These are phyloP conservation scores for Alternaria arbusti DNA, from an alignment of 2,329 filamentous ascomycete genomes.

Conservation along the genomic window DNA sequence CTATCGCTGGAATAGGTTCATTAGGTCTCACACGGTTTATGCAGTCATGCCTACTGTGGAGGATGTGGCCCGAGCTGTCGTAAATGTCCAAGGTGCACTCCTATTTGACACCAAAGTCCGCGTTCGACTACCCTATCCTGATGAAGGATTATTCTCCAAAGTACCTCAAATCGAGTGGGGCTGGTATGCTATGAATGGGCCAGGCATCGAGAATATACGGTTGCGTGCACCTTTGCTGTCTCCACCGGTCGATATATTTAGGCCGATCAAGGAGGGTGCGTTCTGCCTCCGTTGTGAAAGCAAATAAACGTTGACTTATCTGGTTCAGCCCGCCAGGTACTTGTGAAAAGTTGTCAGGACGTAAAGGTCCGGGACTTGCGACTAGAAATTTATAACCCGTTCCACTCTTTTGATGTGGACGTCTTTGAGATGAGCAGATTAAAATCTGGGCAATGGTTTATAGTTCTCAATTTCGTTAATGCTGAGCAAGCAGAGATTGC, in stretches of 20 bases:
- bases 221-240: background rate
- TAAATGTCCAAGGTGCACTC: background rate
- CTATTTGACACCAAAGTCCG: background rate
- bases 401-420: background rate
- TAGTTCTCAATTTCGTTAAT: background rate
- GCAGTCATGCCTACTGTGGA: background rate
- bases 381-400: background rate
- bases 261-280: background rate
- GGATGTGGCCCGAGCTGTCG: background rate
- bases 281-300: background rate
- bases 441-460: background rate
- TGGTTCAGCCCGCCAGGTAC: background rate
- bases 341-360: background rate
- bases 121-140: background rate
- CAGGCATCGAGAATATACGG: background rate
- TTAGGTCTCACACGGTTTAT: background rate
- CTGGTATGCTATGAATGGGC: background rate
- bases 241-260: background rate
- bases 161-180: background rate
- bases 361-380: background rate
- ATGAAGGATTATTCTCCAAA: background rate
- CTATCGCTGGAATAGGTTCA: background rate
- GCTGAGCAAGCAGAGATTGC: background rate
- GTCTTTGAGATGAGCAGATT: background rate
- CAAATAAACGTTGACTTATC: background rate